Evolutionary conservation across 805 yeast species (phyloP).

Genomic region (Candida nitratophila): DNA sequence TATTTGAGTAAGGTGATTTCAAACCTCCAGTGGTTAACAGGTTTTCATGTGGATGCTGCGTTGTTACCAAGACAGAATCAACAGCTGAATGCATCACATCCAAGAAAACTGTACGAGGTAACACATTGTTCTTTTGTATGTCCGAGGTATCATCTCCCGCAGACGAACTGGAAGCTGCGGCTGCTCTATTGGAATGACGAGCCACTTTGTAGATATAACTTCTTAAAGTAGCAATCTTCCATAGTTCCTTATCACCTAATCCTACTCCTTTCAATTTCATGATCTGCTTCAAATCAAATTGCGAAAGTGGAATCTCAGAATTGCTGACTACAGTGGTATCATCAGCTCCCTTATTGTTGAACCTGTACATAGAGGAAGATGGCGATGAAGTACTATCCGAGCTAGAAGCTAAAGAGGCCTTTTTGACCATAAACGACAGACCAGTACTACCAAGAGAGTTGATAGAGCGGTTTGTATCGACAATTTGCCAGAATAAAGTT

Average conservation of each 20-base stretch:
- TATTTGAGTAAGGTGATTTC: background rate
- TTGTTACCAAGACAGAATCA: no score
- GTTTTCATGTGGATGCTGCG: background rate
- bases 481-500: constrained; percentile 75
- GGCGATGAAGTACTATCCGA: constrained; percentile 1
- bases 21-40: background rate
- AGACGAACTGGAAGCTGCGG: constrained; percentile 1
- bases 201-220: constrained; percentile 61
- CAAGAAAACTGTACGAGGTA: constrained; percentile 47
- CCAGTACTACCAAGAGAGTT: constrained; percentile 43
- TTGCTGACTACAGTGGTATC: constrained; percentile 32
- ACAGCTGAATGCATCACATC: constrained; percentile 29
- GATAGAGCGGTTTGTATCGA: constrained; percentile 21
- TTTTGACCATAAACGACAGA: constrained; percentile 24
- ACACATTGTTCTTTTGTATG: constrained; percentile 27
- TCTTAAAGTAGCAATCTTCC: constrained; percentile 74
- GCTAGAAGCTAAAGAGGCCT: constrained; percentile 5
- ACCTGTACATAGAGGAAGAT: constrained; percentile 11
- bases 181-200: constrained; percentile 28
- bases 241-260: constrained; percentile 58
- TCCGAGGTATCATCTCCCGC: constrained; percentile 6
- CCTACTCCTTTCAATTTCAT: constrained; percentile 69
- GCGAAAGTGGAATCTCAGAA: constrained; percentile 45
- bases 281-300: constrained; percentile 69
- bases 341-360: constrained; percentile 15